Base-by-base conservation (phyloP, 805 yeast genomes). In the Candida parachauliodes region DNA sequence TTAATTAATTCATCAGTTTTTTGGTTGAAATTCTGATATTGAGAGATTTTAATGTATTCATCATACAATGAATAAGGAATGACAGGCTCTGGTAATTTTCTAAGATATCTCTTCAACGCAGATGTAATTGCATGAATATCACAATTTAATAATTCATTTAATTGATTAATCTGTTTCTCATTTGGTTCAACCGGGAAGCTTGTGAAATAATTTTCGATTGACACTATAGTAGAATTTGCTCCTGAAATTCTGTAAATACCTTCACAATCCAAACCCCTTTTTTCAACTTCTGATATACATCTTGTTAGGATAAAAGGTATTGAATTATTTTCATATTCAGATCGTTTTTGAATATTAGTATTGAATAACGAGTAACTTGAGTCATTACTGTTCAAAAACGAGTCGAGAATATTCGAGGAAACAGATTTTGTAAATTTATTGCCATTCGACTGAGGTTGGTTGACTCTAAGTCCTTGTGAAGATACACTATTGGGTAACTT, bases 241-340 rank as follows among this genome's bases (percentile, higher is more conserved):
- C 96, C 98, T 32, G 94, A 83, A 47, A 89, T 82, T 47, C 98
- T 71, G 63, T 93, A 93, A 24, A 93, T 74, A 7, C 98, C 98
- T 59, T 89, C 98, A 44, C 71, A 64, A 27, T 73, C 78, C 47
- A 89, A 59, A 4, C 95, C 96, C 41, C 87, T 68, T 5, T 55
- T 54, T 61, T 91, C 96, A 37, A 93, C 88, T 49, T 83, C 93
- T 17, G 69, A 65, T 5, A 88, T 61, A 60, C 96, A 87, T 40
- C 77, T 69, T 9, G 81, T 66, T 8, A 93, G 73, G 20, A 93
- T 74, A 46, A 76, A 60, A 9, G 98, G 98, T 8, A 87, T 72
- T 8, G 55, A 46, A 21, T 74, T 66, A 11, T 73, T 70, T 53
- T 91, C 98, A 47, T 60, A 69, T 11, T 64, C 62, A 10, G 85